Evolutionary conservation across 257 asterid genomes (phyloP).

Genomic region (Solanum medicagineum): DNA sequence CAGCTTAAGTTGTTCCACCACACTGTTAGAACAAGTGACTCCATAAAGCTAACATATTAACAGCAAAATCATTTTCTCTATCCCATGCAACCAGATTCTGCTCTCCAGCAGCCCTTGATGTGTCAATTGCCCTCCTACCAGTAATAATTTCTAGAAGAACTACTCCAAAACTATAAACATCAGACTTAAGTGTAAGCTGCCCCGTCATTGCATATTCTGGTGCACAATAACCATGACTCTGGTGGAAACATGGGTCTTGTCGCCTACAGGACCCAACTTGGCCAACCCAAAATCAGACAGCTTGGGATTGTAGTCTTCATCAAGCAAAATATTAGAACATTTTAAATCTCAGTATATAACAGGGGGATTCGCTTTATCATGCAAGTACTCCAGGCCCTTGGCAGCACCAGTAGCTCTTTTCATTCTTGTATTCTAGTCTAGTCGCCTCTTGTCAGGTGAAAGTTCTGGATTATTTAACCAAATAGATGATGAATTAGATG

Average conservation of each 20-base stretch:
- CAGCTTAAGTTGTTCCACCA: neutral
- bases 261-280: conserved; percentile 63
- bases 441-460: conserved; percentile 43
- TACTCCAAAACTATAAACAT: conserved; percentile 72
- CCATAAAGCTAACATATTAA: neutral
- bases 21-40: neutral
- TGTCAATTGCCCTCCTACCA: conserved; percentile 61
- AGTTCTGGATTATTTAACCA: conserved; percentile 32
- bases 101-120: conserved; percentile 50
- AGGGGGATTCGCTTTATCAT: conserved; percentile 66
- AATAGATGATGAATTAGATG: neutral
- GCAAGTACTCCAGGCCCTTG: conserved; percentile 66
- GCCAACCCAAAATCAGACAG: conserved; percentile 75
- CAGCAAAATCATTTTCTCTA: conserved; percentile 3
- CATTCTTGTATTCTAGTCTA: conserved; percentile 78
- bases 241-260: conserved; percentile 51
- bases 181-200: conserved; percentile 52
- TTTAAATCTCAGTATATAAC: conserved; percentile 60
- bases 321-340: conserved; percentile 55
- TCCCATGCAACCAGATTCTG: conserved; percentile 78
- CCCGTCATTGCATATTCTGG: conserved; percentile 79
- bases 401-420: conserved; percentile 75
- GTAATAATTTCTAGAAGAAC: conserved; percentile 70
- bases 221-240: conserved; percentile 77
- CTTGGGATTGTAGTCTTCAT: conserved; percentile 47